Evolutionary conservation across 1,139 yeast species (phyloP), one percentile per base, ranked within the genome.

Genomic region (Hansenula lynferdii): DNA sequence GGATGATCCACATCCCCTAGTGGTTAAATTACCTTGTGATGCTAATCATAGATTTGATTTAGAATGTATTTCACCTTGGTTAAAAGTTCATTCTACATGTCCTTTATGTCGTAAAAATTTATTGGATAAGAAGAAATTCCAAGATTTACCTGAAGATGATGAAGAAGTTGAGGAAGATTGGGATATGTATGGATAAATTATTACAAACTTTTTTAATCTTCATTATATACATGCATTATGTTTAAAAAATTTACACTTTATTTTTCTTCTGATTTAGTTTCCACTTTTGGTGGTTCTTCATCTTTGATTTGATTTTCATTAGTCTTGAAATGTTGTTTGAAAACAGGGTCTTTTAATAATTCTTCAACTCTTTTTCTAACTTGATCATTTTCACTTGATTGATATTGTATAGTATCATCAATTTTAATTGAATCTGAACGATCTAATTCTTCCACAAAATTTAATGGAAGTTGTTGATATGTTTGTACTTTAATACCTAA

Each of bases 51-150:
- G 71, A 28, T 90, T 85, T 60, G 97, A 90, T 56, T 66, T 89
- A 49, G 97, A 90, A 50, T 90, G 97, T 58, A 79, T 90, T 30
- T 84, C 84, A 0, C 94, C 96, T 0, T 90, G 97, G 97, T 65
- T 90, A 37, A 77, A 77, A 47, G 67, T 80, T 43, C 83, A 85
- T 53, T 69, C 81, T 2, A 87, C 95, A 0, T 90, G 97, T 56
- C 97, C 97, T 0, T 62, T 90, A 55, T 90, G 97, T 57, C 68
- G 97, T 47, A 78, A 75, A 44, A 82, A 87, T 52, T 76, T 90
- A 20, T 59, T 73, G 34, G 68, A 67, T 38, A 67, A 77, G 47
- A 72, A 70, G 48, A 64, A 68, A 44, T 58, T 64, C 31, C 74
- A 67, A 1, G 45, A 44, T 36, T 54, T 75, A 3, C 57, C 58